phyloP scores from a whole-genome alignment of 2,329 filamentous ascomycete species.

The Fusarium ambrosium region DNA sequence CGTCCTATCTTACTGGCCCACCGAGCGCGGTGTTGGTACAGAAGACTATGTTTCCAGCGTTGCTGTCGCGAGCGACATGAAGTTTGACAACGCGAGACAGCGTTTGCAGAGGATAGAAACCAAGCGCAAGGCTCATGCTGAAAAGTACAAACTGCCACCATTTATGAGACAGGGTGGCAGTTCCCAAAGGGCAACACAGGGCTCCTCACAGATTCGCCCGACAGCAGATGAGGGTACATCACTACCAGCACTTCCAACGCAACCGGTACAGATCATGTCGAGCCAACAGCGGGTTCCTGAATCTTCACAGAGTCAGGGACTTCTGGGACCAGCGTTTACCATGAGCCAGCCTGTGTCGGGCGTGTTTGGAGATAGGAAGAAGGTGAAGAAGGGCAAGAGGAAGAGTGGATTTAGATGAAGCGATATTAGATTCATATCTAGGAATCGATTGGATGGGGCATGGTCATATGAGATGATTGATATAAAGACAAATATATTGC shows the following conservation, averaged over 20 bases:
- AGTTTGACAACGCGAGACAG: constrained; percentile 52
- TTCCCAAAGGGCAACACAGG: constrained; percentile 30
- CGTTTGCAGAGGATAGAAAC: constrained; percentile 51
- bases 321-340: constrained; percentile 49
- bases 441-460: not conserved
- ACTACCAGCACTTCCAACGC: constrained; percentile 30
- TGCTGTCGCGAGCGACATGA: constrained; percentile 51
- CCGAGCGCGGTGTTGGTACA: constrained; percentile 52
- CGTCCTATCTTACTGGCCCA: constrained; percentile 57
- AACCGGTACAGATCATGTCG: constrained; percentile 51
- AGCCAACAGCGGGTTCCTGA: constrained; percentile 51
- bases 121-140: constrained; percentile 51
- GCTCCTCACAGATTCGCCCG: constrained; percentile 28
- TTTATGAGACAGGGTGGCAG: constrained; percentile 46
- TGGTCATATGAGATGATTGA: not conserved
- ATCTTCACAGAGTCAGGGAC: constrained; percentile 53
- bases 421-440: not conserved
- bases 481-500: not conserved
- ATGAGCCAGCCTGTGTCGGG: constrained; percentile 64
- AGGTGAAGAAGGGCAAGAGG: constrained; percentile 60
- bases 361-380: constrained; percentile 60
- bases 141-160: constrained; percentile 51
- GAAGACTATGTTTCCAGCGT: constrained; percentile 57
- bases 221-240: constrained; percentile 27
- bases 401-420: constrained; percentile 57